Conservation (phyloP, 306 rosid species). For the Dalbergia cochinchinensis region DNA sequence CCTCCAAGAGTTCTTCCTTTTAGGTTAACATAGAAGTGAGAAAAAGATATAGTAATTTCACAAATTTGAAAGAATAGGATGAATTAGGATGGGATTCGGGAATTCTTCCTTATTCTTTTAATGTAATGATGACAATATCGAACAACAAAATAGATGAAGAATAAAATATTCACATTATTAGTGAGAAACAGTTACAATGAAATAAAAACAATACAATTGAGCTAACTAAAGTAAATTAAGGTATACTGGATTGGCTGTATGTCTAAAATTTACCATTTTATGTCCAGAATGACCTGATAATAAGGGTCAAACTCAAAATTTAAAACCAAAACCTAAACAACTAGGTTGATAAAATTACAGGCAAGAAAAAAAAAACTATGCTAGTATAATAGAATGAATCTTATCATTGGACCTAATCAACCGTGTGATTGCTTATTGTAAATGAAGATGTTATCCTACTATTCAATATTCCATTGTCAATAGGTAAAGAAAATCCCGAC, state of each 20-base stretch:
- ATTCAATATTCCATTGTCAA: constrained; percentile 65
- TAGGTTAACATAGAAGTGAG: no score
- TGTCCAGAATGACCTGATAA: constrained; percentile 54
- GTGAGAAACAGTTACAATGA: constrained; percentile 24
- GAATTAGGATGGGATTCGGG: background rate
- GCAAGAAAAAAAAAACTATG: constrained; percentile 38
- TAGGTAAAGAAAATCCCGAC: constrained; percentile 76
- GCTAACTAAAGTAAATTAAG: constrained; percentile 57
- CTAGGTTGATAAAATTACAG: constrained; percentile 51
- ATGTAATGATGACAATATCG: background rate
- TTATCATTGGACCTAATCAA: constrained; percentile 73
- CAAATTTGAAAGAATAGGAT: no score
- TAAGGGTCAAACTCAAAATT: constrained; percentile 44
- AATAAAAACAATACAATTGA: constrained; percentile 45
- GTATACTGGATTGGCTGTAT: constrained; percentile 37
- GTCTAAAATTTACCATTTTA: constrained; percentile 44
- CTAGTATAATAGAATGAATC: constrained; percentile 46
- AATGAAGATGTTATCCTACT: constrained; percentile 72
- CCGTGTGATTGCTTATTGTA: constrained; percentile 73
- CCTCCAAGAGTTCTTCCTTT: no score
- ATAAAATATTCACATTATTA: constrained; percentile 26
- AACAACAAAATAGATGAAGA: background rate
- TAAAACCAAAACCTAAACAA: constrained; percentile 48
- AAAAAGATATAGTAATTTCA: no score
- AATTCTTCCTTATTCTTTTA: no score